Evolutionary conservation across 108 stramenopile species (phyloP), one percentile per base, ranked within the genome.

Genomic region (Cyclotella atomus): DNA sequence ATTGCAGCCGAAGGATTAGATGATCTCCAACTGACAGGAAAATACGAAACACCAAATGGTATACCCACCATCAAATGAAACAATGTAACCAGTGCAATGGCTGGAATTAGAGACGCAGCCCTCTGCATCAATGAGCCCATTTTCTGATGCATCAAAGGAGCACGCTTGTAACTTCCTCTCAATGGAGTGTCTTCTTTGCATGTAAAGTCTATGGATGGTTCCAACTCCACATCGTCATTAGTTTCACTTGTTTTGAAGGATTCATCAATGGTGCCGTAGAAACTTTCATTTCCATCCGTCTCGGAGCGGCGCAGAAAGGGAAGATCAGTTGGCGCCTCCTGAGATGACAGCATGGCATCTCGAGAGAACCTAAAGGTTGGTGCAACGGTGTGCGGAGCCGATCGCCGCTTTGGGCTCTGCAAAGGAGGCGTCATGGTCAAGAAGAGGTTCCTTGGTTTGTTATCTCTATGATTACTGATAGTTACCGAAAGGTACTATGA

Each of bases 11-110:
- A 43, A 15, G 49, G 24, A 12, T 64, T 41, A 10, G 73, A 65
- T 20, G 75, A 76, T 49, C 29, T 83, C 91, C 89, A 92, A 34
- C 60, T 73, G 46, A 88, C 82, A 9, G 91, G 91, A 79, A 91
- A 91, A 45, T 89, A 92, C 15, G 79, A 72, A 24, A 75, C 91
- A 34, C 91, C 91, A 66, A 92, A 90, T 0, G 91, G 91, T 33
- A 92, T 89, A 0, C 84, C 86, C 0, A 89, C 72, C 91, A 93
- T 93, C 6, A 89, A 41, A 77, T 87, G 76, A 28, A 93, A 83
- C 15, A 88, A 30, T 3, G 77, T 70, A 1, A 85, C 80, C 3
- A 89, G 19, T 29, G 69, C 65, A n/a, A 89, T 59, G 0, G 88
- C 81, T 21, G 88, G 82, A 2, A 85, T 65, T 61, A 87, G 88